Evolutionary conservation across 768 basidiomycete species (phyloP).

Genomic region (Clitopilus passeckerianus): DNA sequence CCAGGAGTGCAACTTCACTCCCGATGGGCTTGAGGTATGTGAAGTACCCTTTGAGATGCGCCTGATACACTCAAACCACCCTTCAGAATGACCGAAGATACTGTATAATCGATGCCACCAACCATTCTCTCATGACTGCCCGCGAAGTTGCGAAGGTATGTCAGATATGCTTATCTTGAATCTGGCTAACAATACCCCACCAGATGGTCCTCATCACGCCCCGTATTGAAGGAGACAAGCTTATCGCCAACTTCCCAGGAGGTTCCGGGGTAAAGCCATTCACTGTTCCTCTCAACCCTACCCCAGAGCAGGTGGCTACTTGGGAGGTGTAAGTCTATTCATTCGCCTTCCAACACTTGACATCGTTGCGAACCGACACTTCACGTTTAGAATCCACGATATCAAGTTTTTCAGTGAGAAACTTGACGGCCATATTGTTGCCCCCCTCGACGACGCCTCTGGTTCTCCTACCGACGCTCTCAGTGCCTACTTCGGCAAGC

Average conservation of each 20-base stretch:
- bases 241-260: constrained; percentile 41
- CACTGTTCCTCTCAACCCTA: constrained; percentile 53
- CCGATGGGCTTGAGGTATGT: constrained; percentile 62
- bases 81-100: constrained; percentile 65
- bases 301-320: constrained; percentile 34
- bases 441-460: constrained; percentile 25
- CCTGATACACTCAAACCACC: background rate
- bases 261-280: constrained; percentile 55
- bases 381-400: constrained; percentile 40
- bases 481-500: constrained; percentile 55
- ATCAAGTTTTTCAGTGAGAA: constrained; percentile 43
- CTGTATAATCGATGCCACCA: constrained; percentile 58
- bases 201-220: constrained; percentile 71
- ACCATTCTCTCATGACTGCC: constrained; percentile 58
- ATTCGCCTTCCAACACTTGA: background rate
- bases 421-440: constrained; percentile 68
- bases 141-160: constrained; percentile 55
- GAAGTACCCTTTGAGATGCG: background rate
- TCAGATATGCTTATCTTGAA: background rate
- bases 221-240: constrained; percentile 39
- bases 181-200: background rate
- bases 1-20: constrained; percentile 47
- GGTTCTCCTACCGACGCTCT: constrained; percentile 46
- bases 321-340: constrained; percentile 53
- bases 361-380: background rate